A percentile compares a stretch with the other conserved stretches of the same genome.
phyloP scores from a whole-genome alignment of 805 yeast species.

The Blastobotrys parvus region DNA sequence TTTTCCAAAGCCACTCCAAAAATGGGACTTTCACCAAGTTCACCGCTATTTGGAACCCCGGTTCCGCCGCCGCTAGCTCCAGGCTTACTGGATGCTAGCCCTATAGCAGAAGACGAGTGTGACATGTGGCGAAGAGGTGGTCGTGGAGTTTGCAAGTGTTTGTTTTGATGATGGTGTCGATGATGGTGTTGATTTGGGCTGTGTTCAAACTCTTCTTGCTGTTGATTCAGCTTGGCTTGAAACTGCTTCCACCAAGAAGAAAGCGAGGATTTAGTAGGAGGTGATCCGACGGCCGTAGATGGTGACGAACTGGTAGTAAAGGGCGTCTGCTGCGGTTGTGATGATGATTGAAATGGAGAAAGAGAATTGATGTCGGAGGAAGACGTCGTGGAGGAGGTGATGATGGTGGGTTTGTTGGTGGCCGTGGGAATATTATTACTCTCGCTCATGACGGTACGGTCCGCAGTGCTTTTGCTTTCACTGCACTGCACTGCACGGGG shows the following conservation, averaged over 20 bases:
- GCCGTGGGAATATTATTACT: no score
- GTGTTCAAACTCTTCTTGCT: conserved; percentile 1
- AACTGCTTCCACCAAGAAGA: conserved; percentile 38
- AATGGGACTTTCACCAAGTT: conserved; percentile 33
- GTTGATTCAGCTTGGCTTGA: conserved; percentile 17
- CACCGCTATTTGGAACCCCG: neutral
- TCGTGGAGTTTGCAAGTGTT: conserved; percentile 13
- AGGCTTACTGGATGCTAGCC: neutral
- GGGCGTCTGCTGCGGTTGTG: no score
- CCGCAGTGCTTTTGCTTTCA: no score
- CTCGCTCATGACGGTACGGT: no score
- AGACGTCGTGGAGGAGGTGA: no score
- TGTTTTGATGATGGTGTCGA: neutral
- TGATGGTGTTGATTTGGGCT: neutral
- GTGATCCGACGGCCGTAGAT: no score
- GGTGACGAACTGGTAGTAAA: no score
- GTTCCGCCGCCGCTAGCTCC: neutral
- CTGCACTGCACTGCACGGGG: no score
- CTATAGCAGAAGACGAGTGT: conserved; percentile 19
- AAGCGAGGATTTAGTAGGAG: conserved; percentile 18
- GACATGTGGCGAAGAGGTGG: conserved; percentile 32
- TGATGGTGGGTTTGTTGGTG: no score
- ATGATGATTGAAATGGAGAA: no score
- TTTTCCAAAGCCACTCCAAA: conserved; percentile 74
- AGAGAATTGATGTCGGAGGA: no score